Conservation (phyloP, 768 basidiomycete species). For the Pleurotus ostreatus region DNA sequence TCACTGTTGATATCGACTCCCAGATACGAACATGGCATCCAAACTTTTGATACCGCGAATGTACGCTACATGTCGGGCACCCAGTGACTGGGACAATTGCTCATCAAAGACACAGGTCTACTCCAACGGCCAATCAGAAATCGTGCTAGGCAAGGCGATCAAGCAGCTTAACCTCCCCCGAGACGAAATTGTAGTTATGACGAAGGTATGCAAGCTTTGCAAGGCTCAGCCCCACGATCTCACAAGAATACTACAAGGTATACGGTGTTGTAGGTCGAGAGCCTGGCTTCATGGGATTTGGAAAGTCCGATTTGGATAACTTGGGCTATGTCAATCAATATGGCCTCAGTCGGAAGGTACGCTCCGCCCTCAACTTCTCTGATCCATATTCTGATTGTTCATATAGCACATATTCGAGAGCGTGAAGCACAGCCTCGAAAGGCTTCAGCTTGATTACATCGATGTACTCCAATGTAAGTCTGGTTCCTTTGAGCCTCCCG, state of each 20-base stretch:
- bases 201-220: constrained; percentile 44
- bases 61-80: constrained; percentile 15
- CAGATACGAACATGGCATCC: constrained; percentile 59
- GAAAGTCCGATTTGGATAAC: constrained; percentile 23
- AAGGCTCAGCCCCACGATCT: not conserved
- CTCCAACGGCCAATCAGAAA: constrained; percentile 62
- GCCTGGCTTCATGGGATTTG: constrained; percentile 7
- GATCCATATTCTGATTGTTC: constrained; percentile 11
- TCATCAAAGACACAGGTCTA: constrained; percentile 38
- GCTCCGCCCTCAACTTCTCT: not conserved
- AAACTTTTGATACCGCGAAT: constrained; percentile 59
- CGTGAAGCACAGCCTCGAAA: constrained; percentile 40
- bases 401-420: constrained; percentile 51
- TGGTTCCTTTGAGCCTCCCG: not conserved
- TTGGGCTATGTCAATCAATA: constrained; percentile 45
- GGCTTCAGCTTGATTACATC: constrained; percentile 56
- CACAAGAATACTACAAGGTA: constrained; percentile 25
- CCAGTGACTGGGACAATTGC: too few species aligned
- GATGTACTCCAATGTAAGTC: constrained; percentile 52
- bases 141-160: constrained; percentile 69
- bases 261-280: constrained; percentile 27
- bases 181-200: constrained; percentile 73
- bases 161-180: constrained; percentile 62
- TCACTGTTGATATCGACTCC: not conserved
- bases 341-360: constrained; percentile 37